phyloP scores from a whole-genome alignment of 192 early-diverging fungal species.

The Fimicolochytrium jonesii region DNA sequence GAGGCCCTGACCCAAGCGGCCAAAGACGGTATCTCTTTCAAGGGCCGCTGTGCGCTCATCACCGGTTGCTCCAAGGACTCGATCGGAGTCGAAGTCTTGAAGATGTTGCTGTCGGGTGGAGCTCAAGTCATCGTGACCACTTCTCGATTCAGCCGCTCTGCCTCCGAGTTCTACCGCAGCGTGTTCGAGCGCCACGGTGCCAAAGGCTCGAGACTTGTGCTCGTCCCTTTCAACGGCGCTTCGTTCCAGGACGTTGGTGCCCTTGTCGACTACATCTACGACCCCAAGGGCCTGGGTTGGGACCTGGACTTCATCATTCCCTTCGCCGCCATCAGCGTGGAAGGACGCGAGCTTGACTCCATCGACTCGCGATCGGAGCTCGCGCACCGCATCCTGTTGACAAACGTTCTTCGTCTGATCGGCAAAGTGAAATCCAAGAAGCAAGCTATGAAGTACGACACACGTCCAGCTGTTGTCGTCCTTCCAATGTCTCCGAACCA shows the following conservation, averaged over 20 bases:
- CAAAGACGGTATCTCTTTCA: slow-evolving; percentile 78
- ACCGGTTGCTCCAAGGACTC: slow-evolving; percentile 89
- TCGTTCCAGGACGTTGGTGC: slow-evolving; percentile 76
- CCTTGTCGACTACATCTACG: slow-evolving; percentile 88
- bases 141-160: slow-evolving; percentile 75
- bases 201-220: slow-evolving; percentile 73
- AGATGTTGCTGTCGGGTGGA: slow-evolving; percentile 81
- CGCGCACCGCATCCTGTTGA: slow-evolving; percentile 91
- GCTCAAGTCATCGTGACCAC: slow-evolving; percentile 88
- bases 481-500: slow-evolving; percentile 96
- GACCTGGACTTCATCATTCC: slow-evolving; percentile 94
- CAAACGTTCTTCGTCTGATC: slow-evolving; percentile 82
- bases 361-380: slow-evolving; percentile 88
- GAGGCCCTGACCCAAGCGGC: slow-evolving; percentile 78
- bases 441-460: slow-evolving; percentile 66
- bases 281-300: slow-evolving; percentile 75
- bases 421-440: slow-evolving; percentile 84
- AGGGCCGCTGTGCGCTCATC: slow-evolving; percentile 78
- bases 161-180: slow-evolving; percentile 78
- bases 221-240: slow-evolving; percentile 94
- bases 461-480: slow-evolving; percentile 82
- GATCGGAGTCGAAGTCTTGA: slow-evolving; percentile 80
- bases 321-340: slow-evolving; percentile 89
- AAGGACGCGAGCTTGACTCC: slow-evolving; percentile 78
- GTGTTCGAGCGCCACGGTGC: slow-evolving; percentile 89